phyloP scores from a whole-genome alignment of 768 basidiomycete genomes.

The Termitomyces sp. region DNA sequence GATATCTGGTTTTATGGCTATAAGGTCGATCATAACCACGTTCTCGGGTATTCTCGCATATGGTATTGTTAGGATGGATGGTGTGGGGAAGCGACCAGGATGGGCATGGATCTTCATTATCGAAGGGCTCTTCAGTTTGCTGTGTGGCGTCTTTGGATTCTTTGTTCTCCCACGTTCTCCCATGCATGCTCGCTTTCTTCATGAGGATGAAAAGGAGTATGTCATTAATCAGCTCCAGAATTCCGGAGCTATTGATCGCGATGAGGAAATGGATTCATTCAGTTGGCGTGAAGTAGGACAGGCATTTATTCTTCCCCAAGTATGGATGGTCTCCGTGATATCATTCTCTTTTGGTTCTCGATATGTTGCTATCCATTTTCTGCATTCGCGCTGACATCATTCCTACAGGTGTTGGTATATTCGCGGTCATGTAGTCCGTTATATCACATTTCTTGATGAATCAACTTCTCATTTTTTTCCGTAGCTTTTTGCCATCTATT shows the following conservation, averaged over 20 bases:
- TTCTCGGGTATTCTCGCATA: no score
- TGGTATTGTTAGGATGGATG: constrained; percentile 64
- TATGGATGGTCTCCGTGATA: constrained; percentile 44
- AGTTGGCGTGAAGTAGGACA: constrained; percentile 54
- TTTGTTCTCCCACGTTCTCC: no score
- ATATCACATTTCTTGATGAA: neutral
- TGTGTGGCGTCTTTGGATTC: constrained; percentile 52
- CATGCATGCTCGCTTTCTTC: constrained; percentile 55
- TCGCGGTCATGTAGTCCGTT: constrained; percentile 38
- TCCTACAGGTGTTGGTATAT: constrained; percentile 38
- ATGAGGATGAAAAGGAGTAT: constrained; percentile 45
- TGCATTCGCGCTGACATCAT: neutral
- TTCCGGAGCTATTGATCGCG: constrained; percentile 35
- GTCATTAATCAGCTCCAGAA: constrained; percentile 37
- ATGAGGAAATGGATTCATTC: no score
- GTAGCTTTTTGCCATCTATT: constrained; percentile 65
- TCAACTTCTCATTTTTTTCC: neutral
- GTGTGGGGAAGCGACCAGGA: constrained; percentile 48
- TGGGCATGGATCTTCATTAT: constrained; percentile 74
- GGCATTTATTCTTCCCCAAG: constrained; percentile 44
- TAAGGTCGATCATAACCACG: constrained; percentile 58
- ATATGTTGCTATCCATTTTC: neutral
- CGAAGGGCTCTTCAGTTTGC: constrained; percentile 62
- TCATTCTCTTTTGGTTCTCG: constrained; percentile 50
- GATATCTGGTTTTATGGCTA: constrained; percentile 47